A percentile compares a stretch with the other conserved stretches of the same genome.
Evolutionary conservation across 2,329 filamentous ascomycete genomes (phyloP).

Genomic region (Calycina marina): DNA sequence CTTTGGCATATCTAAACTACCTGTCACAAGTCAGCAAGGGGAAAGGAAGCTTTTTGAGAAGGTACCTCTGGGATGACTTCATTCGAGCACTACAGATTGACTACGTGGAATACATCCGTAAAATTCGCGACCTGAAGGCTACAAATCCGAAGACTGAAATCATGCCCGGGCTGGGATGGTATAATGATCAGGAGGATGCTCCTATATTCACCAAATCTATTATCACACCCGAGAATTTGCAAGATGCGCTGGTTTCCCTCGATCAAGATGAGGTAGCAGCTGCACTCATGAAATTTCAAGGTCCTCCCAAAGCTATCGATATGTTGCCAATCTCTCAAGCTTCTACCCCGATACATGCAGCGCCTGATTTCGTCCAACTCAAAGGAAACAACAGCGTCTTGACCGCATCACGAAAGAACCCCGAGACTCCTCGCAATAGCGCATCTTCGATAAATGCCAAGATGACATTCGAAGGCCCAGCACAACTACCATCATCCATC

Average conservation of each 20-base stretch:
- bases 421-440: too few relatives aligned
- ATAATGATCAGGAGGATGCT: slow-evolving; percentile 17
- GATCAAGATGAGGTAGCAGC: background rate
- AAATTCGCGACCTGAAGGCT: slow-evolving; percentile 10
- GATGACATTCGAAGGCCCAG: too few relatives aligned
- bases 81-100: slow-evolving; percentile 29
- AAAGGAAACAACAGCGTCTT: too few relatives aligned
- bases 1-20: slow-evolving; percentile 29
- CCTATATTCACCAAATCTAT: slow-evolving; percentile 14
- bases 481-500: too few relatives aligned
- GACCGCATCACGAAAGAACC: too few relatives aligned
- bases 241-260: slow-evolving; percentile 7
- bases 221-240: slow-evolving; percentile 11
- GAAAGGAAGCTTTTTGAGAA: slow-evolving; percentile 21
- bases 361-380: too few relatives aligned
- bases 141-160: slow-evolving; percentile 13
- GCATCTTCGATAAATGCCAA: too few relatives aligned
- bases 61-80: slow-evolving; percentile 38
- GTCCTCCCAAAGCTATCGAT: background rate
- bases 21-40: slow-evolving; percentile 20
- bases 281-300: background rate
- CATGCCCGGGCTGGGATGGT: slow-evolving; percentile 30
- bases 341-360: too few relatives aligned
- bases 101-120: slow-evolving; percentile 28
- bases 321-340: background rate